Conservation (phyloP, 1,284 basidiomycete species). For the Vanrija sp. region DNA sequence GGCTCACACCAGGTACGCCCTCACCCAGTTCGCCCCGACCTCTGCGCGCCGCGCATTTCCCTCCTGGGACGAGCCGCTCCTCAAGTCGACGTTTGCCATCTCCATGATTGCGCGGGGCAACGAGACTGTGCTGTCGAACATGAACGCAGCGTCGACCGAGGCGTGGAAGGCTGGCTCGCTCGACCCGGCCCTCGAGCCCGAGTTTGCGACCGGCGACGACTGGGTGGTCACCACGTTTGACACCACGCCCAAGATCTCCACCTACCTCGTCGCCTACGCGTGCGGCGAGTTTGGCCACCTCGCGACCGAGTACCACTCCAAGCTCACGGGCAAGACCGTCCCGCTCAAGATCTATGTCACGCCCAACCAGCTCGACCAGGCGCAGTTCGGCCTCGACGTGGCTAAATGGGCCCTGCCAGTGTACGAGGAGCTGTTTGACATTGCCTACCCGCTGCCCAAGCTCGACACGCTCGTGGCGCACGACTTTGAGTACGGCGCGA, state of each 20-base stretch:
- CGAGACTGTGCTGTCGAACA: conserved; percentile 70
- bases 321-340: conserved; percentile 71
- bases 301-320: conserved; percentile 71
- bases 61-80: conserved; percentile 82
- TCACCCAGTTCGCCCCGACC: conserved; percentile 83
- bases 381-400: conserved; percentile 71
- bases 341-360: conserved; percentile 86
- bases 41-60: conserved; percentile 77
- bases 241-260: conserved; percentile 74
- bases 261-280: conserved; percentile 85
- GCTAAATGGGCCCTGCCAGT: conserved; percentile 78
- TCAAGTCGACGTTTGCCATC: conserved; percentile 81
- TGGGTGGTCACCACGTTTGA: conserved; percentile 79
- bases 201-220: conserved; percentile 33
- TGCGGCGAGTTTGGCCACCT: conserved; percentile 75
- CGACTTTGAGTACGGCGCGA: conserved; percentile 87
- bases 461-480: conserved; percentile 75
- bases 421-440: conserved; percentile 86
- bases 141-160: conserved; percentile 63
- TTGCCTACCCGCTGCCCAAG: conserved; percentile 87
- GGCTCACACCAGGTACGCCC: conserved; percentile 54
- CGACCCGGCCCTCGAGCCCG: conserved; percentile 26
- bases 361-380: conserved; percentile 68
- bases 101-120: conserved; percentile 71
- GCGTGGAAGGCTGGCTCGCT: conserved; percentile 30